These are phyloP conservation scores for Fusarium protoensiforme DNA, from an alignment of 2,329 filamentous ascomycete species.

Conservation along the genomic window DNA sequence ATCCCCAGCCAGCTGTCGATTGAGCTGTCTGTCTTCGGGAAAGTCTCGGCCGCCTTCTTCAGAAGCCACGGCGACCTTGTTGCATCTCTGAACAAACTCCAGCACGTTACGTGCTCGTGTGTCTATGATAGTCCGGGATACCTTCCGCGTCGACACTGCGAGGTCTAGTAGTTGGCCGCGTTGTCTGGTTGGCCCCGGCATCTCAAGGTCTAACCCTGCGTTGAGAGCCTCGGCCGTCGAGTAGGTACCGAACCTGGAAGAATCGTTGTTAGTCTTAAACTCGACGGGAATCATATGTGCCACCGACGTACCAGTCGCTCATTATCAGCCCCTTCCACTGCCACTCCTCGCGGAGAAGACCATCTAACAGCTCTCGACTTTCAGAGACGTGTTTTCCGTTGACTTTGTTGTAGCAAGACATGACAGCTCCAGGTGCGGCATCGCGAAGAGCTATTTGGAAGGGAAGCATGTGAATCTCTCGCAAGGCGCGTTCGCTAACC, in stretches of 20 bases:
- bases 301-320: slow-evolving; percentile 54
- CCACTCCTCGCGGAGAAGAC: slow-evolving; percentile 55
- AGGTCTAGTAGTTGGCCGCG: not conserved
- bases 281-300: accelerated
- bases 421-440: slow-evolving; percentile 52
- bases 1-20: not conserved
- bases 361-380: slow-evolving; percentile 37
- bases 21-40: not conserved
- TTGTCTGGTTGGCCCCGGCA: slow-evolving; percentile 43
- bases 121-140: not conserved
- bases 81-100: not conserved
- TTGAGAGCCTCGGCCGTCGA: slow-evolving; percentile 44
- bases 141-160: not conserved
- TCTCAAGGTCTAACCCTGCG: slow-evolving; percentile 42
- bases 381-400: slow-evolving; percentile 50
- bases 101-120: not conserved
- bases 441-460: slow-evolving; percentile 55
- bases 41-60: not conserved
- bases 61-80: not conserved
- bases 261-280: not conserved
- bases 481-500: not conserved
- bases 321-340: slow-evolving; percentile 55
- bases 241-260: slow-evolving; percentile 33
- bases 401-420: slow-evolving; percentile 57
- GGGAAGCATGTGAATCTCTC: slow-evolving; percentile 52